Evolutionary conservation across 768 basidiomycete species (phyloP), one percentile per base, ranked within the genome.

Genomic region (Suillus weaverae): DNA sequence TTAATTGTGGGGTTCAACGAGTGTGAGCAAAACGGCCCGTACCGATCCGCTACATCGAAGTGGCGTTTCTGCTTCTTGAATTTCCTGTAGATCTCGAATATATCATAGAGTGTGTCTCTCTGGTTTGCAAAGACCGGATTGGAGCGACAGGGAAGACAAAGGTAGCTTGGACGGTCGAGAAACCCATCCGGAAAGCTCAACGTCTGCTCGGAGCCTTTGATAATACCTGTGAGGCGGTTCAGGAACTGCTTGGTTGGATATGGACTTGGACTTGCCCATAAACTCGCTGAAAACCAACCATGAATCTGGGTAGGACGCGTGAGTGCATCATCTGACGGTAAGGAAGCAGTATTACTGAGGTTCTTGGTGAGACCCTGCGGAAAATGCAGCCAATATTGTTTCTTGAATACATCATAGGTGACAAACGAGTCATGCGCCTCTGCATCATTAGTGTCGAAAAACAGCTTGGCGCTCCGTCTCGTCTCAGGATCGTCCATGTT

Each of bases 231-330:
- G 18, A 43, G 39, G 36, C 5, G 36, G 39, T 53, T 55, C 11
- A 50, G 36, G 41, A 14, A 39, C 36, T 41, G 5, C 62, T 20
- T 14, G 32, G 1, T 32, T 30, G 13, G 62, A 9, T n/a, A 30
- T n/a, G 14, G 22, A 7, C 7, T 41, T 35, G 0, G 35, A 70
- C 77, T n/a, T 62, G 86, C 89, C 89, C 63, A 91, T 81, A 36
- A 91, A 74, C 69, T 91, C 88, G 41, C 83, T 84, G 69, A 84
- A 91, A 0, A 89, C 86, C 4, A 87, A 74, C 14, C 84, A 78
- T 2, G 89, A 82, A 71, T 88, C 90, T 91, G 59, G 57, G 61
- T 18, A 35, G 41, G 33, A 14, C n/a, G 35, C 35, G 20, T 59
- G n/a, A 60, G 55, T 9, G 16, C 59, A 54, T 56, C 38, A 62